A percentile compares a stretch with the other conserved stretches of the same genome.
Evolutionary conservation across 2,329 filamentous ascomycete species (phyloP).

Genomic region (Apiospora kogelbergensis): DNA sequence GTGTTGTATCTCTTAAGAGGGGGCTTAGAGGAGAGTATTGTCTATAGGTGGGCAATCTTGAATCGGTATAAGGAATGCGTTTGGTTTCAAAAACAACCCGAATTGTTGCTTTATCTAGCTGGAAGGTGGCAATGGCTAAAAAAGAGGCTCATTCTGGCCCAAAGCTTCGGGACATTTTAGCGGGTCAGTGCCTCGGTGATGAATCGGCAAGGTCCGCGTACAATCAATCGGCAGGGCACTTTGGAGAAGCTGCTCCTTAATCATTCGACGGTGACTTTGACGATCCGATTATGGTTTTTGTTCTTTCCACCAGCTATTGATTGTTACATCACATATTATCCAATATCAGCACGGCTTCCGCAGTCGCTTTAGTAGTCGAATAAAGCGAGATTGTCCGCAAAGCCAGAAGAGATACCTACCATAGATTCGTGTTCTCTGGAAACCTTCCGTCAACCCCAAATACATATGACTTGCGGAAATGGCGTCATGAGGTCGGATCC

Average conservation of each 20-base stretch:
- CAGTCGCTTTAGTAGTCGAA: background rate
- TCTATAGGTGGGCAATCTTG: background rate
- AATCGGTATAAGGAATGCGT: background rate
- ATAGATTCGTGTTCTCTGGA: background rate
- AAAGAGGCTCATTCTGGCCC: conserved; percentile 4
- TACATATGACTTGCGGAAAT: background rate
- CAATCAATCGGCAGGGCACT: background rate
- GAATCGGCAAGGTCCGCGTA: background rate
- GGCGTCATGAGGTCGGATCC: background rate
- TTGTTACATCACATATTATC: too few relatives aligned
- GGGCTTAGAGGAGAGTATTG: background rate
- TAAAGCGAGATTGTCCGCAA: background rate
- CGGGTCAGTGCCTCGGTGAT: background rate
- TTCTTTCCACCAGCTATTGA: background rate
- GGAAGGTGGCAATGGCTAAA: background rate
- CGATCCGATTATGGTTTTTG: too few relatives aligned
- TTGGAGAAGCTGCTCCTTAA: background rate
- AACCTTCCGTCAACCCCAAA: background rate
- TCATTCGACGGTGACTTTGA: background rate
- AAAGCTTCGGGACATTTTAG: background rate
- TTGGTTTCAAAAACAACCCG: background rate
- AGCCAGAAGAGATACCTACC: background rate
- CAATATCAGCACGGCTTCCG: background rate
- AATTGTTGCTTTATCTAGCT: background rate
- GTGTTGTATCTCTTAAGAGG: background rate